Base-by-base conservation (phyloP, 129 eudicot genomes). In the Lonicera japonica region DNA sequence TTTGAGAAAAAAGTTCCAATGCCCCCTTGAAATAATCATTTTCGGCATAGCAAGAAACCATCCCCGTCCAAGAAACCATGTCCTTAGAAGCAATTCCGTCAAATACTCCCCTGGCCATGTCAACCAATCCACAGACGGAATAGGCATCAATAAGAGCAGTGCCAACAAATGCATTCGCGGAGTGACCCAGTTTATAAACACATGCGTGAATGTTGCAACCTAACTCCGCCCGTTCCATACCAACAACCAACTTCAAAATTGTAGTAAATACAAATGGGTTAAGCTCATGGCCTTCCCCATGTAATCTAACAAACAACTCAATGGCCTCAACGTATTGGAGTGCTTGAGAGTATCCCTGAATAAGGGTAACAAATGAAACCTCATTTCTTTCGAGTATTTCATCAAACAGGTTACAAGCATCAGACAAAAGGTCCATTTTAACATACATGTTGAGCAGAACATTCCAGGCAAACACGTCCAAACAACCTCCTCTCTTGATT, bases 31-130 rank as follows among this genome's bases (percentile, higher is more conserved):
- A 81, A 67, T 53, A 75, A 38, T 59, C 79, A 66, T 84, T 84
- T 50, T 81, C 96, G 8, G 86, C 92, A 64, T 81, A 84, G 56
- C 94, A 79, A 25, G 88, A 70, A 63, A 88, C 83, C 96, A 88
- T 84, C 23, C 88, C 96, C 7, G 88, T 81, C 96, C 96, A 87
- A 36, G 82, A 81, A 40, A 87, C 85, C 92, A 87, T 87, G 65
- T 87, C 95, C 71, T 78, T 87, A 17, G 23, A 39, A 22, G 58
- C 46, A 70, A 88, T 81, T 25, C 80, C 70, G 68, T 81, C 68
- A 21, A 88, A 88, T 11, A 79, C 88, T 23, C 71, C 76, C 55
- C 75, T 76, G 6, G 96, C 88, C 63, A 9, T 46, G 48, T 52
- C 55, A 17, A 79, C 86, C 65, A 50, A 45, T 64, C 89, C 88